A percentile compares a stretch with the other conserved stretches of the same genome.
Conservation (phyloP, 768 basidiomycete species). For the Tylopilus rubrobrunneus region DNA sequence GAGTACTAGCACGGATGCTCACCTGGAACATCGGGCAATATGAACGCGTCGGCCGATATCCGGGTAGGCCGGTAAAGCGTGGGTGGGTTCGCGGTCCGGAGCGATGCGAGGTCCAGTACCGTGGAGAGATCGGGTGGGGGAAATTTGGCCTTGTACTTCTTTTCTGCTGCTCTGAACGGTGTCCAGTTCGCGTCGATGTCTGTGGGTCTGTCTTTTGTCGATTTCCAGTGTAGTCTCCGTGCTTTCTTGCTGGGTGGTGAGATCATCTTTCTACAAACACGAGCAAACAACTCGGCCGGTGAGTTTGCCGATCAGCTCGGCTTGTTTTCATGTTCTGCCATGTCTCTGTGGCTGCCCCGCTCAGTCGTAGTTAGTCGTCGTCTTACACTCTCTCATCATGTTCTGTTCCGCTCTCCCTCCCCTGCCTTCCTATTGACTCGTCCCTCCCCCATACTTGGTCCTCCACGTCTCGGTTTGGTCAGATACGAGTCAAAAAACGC, state of each 20-base stretch:
- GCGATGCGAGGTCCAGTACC: slow-evolving; percentile 65
- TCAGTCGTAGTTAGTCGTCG: slow-evolving; percentile 16
- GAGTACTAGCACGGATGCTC: slow-evolving; percentile 18
- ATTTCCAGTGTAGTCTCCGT: slow-evolving; percentile 52
- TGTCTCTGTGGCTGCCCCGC: slow-evolving; percentile 80
- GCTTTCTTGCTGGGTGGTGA: slow-evolving; percentile 49
- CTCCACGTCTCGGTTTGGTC: slow-evolving; percentile 11
- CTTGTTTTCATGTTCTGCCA: slow-evolving; percentile 19
- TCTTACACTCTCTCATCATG: slow-evolving; percentile 4
- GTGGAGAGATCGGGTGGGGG: slow-evolving; percentile 69
- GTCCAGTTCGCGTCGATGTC: slow-evolving; percentile 58
- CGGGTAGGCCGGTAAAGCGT: slow-evolving; percentile 1
- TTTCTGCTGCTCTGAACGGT: slow-evolving; percentile 74
- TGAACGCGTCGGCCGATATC: slow-evolving; percentile 4
- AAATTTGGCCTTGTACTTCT: slow-evolving; percentile 74
- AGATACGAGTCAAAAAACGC: slow-evolving; percentile 12
- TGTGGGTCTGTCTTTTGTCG: slow-evolving; percentile 24
- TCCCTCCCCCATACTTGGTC: background rate
- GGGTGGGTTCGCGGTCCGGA: slow-evolving; percentile 14
- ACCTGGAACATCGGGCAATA: slow-evolving; percentile 36
- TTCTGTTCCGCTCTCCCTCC: slow-evolving; percentile 17
- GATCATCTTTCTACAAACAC: slow-evolving; percentile 17
- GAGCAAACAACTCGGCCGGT: slow-evolving; percentile 15
- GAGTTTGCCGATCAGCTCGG: background rate
- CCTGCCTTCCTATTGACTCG: slow-evolving; percentile 5